Conservation (phyloP, 1,139 yeast species). For the Pneumocystis oryctolagi region DNA sequence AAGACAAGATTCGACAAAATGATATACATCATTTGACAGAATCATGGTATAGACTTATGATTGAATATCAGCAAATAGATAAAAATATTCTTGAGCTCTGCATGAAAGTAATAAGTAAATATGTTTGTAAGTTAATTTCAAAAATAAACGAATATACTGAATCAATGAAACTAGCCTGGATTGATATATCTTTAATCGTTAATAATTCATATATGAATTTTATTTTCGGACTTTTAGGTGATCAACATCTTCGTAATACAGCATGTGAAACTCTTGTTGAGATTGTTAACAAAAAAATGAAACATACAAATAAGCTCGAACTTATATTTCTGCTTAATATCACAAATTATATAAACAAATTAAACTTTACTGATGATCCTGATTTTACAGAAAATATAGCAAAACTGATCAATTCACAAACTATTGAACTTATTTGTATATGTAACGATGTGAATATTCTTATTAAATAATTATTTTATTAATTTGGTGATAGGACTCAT, state of each 20-base stretch:
- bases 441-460: slow-evolving; percentile 34
- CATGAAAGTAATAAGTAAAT: slow-evolving; percentile 63
- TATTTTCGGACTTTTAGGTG: slow-evolving; percentile 44
- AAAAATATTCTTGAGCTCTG: slow-evolving; percentile 42
- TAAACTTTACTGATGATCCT: slow-evolving; percentile 32
- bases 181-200: slow-evolving; percentile 70
- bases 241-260: slow-evolving; percentile 34
- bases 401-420: slow-evolving; percentile 57
- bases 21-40: slow-evolving; percentile 57
- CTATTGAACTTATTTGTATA: slow-evolving; percentile 55
- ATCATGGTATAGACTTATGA: slow-evolving; percentile 54
- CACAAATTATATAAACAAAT: slow-evolving; percentile 35
- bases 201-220: slow-evolving; percentile 47
- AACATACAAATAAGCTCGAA: slow-evolving; percentile 68
- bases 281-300: slow-evolving; percentile 82
- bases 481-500: slow-evolving; percentile 14
- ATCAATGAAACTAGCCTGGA: slow-evolving; percentile 42
- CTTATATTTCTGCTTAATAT: slow-evolving; percentile 55
- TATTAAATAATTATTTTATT: background rate
- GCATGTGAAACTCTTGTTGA: slow-evolving; percentile 67
- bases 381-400: slow-evolving; percentile 71
- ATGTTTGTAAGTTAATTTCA: slow-evolving; percentile 33
- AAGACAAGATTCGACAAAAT: slow-evolving; percentile 63
- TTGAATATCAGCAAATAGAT: slow-evolving; percentile 17
- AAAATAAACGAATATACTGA: background rate